These are phyloP conservation scores for Acephala macrosclerotiorum DNA, from an alignment of 2,329 filamentous ascomycete species.

Conservation along the genomic window DNA sequence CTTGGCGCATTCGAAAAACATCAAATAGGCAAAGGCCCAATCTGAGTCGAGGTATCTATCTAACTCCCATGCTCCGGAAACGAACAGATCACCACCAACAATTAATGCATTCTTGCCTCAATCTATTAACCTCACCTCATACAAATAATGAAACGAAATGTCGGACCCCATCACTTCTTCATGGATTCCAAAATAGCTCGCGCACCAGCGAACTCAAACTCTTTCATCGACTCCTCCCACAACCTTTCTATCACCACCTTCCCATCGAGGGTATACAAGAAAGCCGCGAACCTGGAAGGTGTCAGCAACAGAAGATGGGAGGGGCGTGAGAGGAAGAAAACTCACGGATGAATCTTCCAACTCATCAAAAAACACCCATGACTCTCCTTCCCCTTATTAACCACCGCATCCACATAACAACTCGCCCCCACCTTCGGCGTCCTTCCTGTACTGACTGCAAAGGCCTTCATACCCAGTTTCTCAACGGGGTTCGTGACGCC, in stretches of 20 bases:
- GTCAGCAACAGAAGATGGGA: background rate
- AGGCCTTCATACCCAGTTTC: slow-evolving; percentile 33
- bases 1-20: too few species aligned
- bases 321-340: slow-evolving; percentile 16
- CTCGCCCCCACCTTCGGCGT: slow-evolving; percentile 51
- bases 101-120: too few species aligned
- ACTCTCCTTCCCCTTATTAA: slow-evolving; percentile 55
- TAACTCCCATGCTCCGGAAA: too few species aligned
- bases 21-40: too few species aligned
- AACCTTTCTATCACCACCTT: slow-evolving; percentile 45
- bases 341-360: slow-evolving; percentile 55
- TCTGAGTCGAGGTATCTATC: too few species aligned
- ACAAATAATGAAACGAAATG: too few species aligned
- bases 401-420: slow-evolving; percentile 55
- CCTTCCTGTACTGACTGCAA: slow-evolving; percentile 42
- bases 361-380: slow-evolving; percentile 60
- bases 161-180: too few species aligned
- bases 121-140: too few species aligned
- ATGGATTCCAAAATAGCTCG: too few species aligned
- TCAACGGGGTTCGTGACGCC: slow-evolving; percentile 38
- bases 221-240: slow-evolving; percentile 50
- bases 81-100: too few species aligned
- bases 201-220: slow-evolving; percentile 45
- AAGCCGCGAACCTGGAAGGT: slow-evolving; percentile 42
- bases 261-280: slow-evolving; percentile 47